These are phyloP conservation scores for Fusarium sulawesiense DNA, from an alignment of 2,329 filamentous ascomycete species.

Conservation along the genomic window DNA sequence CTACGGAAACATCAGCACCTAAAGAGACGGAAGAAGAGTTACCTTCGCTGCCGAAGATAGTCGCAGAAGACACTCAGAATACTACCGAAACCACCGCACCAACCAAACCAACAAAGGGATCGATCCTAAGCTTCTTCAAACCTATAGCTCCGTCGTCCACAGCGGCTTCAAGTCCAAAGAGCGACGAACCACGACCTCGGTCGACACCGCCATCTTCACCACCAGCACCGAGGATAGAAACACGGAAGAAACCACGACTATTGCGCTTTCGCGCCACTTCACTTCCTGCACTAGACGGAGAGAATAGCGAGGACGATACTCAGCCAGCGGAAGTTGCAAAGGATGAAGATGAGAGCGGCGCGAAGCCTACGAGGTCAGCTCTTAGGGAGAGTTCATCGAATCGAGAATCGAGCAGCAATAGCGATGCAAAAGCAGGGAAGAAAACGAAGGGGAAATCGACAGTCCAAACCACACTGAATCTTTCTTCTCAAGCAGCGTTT, in stretches of 20 bases:
- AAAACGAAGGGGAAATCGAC: conserved; percentile 42
- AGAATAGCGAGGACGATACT: conserved; percentile 2
- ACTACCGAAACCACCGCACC: background rate
- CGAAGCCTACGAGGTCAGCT: background rate
- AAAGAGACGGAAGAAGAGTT: background rate
- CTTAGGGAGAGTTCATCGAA: background rate
- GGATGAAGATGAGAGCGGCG: background rate
- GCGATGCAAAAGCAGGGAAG: conserved; percentile 29
- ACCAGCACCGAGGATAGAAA: conserved; percentile 2
- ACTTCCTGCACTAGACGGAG: conserved; percentile 16
- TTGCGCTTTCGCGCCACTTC: conserved; percentile 46
- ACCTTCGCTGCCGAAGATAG: background rate
- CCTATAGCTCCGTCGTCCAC: conserved; percentile 41
- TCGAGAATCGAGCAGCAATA: conserved; percentile 5
- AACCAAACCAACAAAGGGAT: conserved; percentile 44
- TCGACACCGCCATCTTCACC: conserved; percentile 43
- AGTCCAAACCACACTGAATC: conserved; percentile 59
- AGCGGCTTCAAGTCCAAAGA: conserved; percentile 22
- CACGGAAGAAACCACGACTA: conserved; percentile 44
- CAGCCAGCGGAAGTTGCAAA: background rate
- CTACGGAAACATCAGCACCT: background rate
- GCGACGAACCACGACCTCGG: conserved; percentile 25
- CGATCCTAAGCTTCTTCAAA: conserved; percentile 58
- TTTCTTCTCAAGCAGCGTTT: conserved; percentile 56
- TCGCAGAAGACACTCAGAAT: background rate